These are phyloP conservation scores for Zangia roseola DNA, from an alignment of 768 basidiomycete genomes.

Conservation along the genomic window DNA sequence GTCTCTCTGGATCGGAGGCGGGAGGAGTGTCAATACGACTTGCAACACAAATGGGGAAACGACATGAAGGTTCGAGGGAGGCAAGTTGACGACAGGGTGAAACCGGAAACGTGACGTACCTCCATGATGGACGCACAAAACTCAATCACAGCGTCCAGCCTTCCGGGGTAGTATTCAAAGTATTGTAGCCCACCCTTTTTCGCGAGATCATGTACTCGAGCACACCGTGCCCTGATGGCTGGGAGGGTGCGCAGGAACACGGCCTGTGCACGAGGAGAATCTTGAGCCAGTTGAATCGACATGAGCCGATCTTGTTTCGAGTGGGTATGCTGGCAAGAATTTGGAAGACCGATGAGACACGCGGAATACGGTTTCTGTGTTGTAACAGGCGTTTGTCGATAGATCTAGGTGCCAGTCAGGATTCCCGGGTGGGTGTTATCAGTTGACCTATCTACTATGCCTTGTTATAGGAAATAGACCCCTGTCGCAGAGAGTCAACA, in stretches of 20 bases:
- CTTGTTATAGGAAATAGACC: slow-evolving; percentile 5
- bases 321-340: not conserved
- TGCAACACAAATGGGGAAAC: slow-evolving; percentile 5
- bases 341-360: not conserved
- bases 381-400: no score
- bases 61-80: not conserved
- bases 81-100: no score
- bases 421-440: no score
- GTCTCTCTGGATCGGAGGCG: slow-evolving; percentile 58
- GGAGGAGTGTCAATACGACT: not conserved
- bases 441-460: not conserved
- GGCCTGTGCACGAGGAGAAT: slow-evolving; percentile 32
- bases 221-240: slow-evolving; percentile 86
- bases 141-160: slow-evolving; percentile 62
- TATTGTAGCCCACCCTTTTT: slow-evolving; percentile 73
- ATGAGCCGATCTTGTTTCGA: slow-evolving; percentile 1
- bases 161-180: slow-evolving; percentile 82
- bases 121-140: slow-evolving; percentile 80
- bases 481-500: no score
- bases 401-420: not conserved
- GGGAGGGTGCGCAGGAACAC: slow-evolving; percentile 82
- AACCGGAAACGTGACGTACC: slow-evolving; percentile 39
- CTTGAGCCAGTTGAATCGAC: slow-evolving; percentile 2
- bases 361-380: slow-evolving; percentile 3
- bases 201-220: slow-evolving; percentile 75